Evolutionary conservation across 352 stramenopile genomes (phyloP), one percentile per base, ranked within the genome.

Genomic region (Phytopythium helicoides): DNA sequence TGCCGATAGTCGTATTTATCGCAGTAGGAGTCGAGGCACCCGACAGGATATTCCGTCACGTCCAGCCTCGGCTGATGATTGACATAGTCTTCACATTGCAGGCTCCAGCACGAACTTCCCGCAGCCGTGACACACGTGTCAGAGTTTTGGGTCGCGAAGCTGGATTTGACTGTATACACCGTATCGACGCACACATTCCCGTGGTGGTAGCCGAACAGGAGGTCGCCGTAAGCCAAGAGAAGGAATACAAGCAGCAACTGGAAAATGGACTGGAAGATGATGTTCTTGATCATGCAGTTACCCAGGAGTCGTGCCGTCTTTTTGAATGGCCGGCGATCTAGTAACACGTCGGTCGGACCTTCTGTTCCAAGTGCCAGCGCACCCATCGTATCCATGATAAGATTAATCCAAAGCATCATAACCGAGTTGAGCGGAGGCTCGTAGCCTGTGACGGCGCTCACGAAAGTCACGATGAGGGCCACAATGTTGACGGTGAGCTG

Each of bases 341-440:
- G 53, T 22, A 93, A 31, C 10, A 73, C 68, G 25, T 89, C 71
- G 0, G 78, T 90, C 6, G 83, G 83, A 0, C 66, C 72, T 42
- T 93, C 83, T 0, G 83, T 93, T 7, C 81, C 83, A 1, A 93
- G 62, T 11, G 84, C 84, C 3, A 91, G 39, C 1, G 81, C 79
- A 1, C 80, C 79, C 78, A 91, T 91, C 9, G 81, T 88, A 52
- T 94, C 84, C 79, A 92, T 94, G 54, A 92, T 92, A 11, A 94
- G 54, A 38, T 94, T 92, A 54, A 94, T 89, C 84, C 84, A 94
- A 16, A 94, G 72, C 81, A 94, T 92, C 81, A 92, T 91, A 37
- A 94, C 84, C 21, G 81, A 86, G 57, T 90, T 90, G 21, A 94
- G 58, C 3, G 79, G 81, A 23, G 83, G 81, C 38, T 93, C 88